Base-by-base conservation (phyloP, 768 basidiomycete species). In the Rhizopogon rudus region DNA sequence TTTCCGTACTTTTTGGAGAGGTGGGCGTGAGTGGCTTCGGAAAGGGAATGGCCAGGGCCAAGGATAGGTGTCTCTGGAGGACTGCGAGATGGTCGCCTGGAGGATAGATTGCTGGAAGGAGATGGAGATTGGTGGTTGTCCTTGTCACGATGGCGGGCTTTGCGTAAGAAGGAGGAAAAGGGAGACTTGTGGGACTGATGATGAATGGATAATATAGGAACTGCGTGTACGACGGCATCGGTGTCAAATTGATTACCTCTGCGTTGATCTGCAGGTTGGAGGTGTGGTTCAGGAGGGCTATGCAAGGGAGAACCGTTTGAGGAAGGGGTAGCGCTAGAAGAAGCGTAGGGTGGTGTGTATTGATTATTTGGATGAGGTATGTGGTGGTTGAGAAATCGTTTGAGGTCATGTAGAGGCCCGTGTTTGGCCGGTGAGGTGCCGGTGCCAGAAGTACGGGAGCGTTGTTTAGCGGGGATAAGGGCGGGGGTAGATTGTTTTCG, bases 1-100 rank as follows among this genome's bases (percentile, higher is more conserved):
- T 99, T 99, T 60, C 97, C 97, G 63, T 99, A 99, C 78, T 98
- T 98, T 76, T 98, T 98, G n/a, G 88, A 76, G 55, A 99, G 77
- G 69, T 97, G 94, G 13, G 91, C 91, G 52, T 95, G 87, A 2
- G 91, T 92, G 5, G 88, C 91, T 48, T 86, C 84, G 13, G 88
- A 84, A 22, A 93, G 81, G 3, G 90, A 89, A 25, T 77, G 68
- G 39, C 83, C 73, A 54, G 75, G 72, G 54, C 57, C 51, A 33
- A 60, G 65, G 9, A 65, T 60, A 7, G 72, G 60, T 0, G 67
- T 61, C 14, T 53, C 31, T 0, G 70, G 60, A 3, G 67, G 67
- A 0, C 67, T 66, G 44, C 42, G 66, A 4, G 72, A 71, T 2
- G 60, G 61, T 28, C 57, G 69, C n/a, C 59, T 61, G 7, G 54